Base-by-base conservation (phyloP, 108 stramenopile species). In the Pinguiococcus pyrenoidosus region DNA sequence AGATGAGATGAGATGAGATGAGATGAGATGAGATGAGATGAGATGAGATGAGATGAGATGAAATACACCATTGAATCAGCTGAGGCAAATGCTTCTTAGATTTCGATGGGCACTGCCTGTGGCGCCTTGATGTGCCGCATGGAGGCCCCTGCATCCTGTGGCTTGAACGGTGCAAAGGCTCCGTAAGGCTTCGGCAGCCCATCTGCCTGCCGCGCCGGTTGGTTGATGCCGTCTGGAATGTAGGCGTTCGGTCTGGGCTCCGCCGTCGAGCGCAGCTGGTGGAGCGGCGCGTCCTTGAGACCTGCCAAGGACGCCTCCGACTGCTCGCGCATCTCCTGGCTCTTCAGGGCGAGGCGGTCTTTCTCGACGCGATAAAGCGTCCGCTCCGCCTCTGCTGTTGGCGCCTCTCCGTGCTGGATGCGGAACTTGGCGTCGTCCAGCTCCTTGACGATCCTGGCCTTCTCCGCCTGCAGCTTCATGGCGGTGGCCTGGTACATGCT, bases 401-500 rank as follows among this genome's bases (percentile, higher is more conserved):
- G 76, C 8, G 72, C 42, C 29, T 75, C 69, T 5, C 66, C 60
- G 12, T 43, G 47, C 0, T 35, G 44, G 3, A 63, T 22, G 10
- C 66, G 54, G 46, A 29, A 28, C 25, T 58, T 40, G 10, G 21
- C 52, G 13, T 54, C 52, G 26, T 37, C 47, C 4, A 57, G 14
- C 16, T 7, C 17, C n/a, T n/a, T n/a, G n/a, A n/a, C n/a, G n/a
- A n/a, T n/a, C n/a, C n/a, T 23, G 38, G 24, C 36, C 70, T 71
- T 70, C 50, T 78, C 75, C 25, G 68, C 62, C 56, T 76, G 69
- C 16, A 78, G 67, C 54, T 62, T 65, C 37, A 76, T 44, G 20
- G 73, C 66, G 0, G 75, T 74, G 0, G 77, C 75, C 50, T 78
- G 77, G 63, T 72, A 71, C 75, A 78, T 76, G 24, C 61, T 54